Evolutionary conservation across 2,329 filamentous ascomycete genomes (phyloP), one percentile per base, ranked within the genome.

Genomic region (Colletotrichum chrysophilum): DNA sequence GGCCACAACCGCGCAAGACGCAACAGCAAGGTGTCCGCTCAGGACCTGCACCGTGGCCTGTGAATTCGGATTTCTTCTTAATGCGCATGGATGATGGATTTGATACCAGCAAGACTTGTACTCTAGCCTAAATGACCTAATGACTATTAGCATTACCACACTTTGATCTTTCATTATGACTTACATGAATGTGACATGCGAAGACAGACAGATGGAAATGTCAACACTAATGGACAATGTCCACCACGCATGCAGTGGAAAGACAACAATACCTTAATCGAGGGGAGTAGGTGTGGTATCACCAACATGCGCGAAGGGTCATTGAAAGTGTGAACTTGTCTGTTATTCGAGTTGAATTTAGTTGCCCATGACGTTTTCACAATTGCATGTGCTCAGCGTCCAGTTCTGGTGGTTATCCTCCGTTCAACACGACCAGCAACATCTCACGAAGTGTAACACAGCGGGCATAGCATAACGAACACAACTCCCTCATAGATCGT

Each of bases 21-120:
- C 38, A 87, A 91, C 78, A 88, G 87, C 78, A 77, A 81, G 30
- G 79, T 84, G 28, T 86, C 88, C 7, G 84, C 86, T 26, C 89
- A 91, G 82, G 89, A 91, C 77, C 78, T 80, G 16, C 86, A 89
- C 68, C 81, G 85, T 18, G 89, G 89, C 3, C 78, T 90, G 72
- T 90, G 82, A 84, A 26, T 24, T 65, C 28, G 67, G 5, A 43
- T 24, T 56, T 5, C 5, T 60, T 13, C 24, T 64, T 70, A 32
- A 36, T 30, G 52, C 24, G 66, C 10, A 58, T 58, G 61, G 55
- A 52, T 43, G 60, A 66, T 18, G 60, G 61, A 21, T 43, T 34
- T 75, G 72, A 75, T 75, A 75, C 73, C 73, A 67, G 68, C 55
- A 56, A 32, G 32, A 32, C 7, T 12, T 72, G 73, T 72, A 72